Base-by-base conservation (phyloP, 208 protist species). In the Wallacemonas rigidus region DNA sequence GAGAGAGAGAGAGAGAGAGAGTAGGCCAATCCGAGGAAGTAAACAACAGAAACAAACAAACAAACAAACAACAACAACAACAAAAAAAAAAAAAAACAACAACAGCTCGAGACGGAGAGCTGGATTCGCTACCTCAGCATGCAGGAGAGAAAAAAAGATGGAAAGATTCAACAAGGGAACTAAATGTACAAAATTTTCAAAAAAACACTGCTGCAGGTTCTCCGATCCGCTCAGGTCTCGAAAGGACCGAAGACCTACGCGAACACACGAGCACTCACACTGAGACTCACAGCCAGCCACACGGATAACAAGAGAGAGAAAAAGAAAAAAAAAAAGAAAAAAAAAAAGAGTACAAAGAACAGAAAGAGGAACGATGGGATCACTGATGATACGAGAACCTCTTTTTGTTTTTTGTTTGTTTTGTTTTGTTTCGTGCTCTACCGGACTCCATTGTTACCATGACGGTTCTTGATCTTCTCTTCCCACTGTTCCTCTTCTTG, bases 21-120 rank as follows among this genome's bases (percentile, higher is more conserved):
- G 26, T 26, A 26, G 26, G 26, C 26, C 26, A 26, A 26, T 50
- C 8, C 12, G 45, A 50, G 45, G 6, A 50, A 12, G 12, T 50
- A 14, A 50, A 12, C 12, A 12, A 50, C 45, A 50, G 45, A 50
- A 5, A n/a, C 57, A 63, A 44, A 15, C 45, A 50, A 50, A 50
- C 45, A 50, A 50, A 12, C 45, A 50, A 63, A 63, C 57, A 69
- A 69, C 44, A 53, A 67, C 44, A 51, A 67, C 12, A 70, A 70
- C 7, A 70, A 57, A 1, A 57, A 15, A 55, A 36, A 5, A 57
- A 38, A 44, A 57, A 3, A 8, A 6, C 3, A n/a, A 70, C 50
- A 36, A 58, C 44, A 11, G 45, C 8, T 65, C 11, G 12, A 48
- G 39, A 68, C 14, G 45, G 40, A 50, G 11, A 15, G 6, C 35